Conservation (phyloP, 805 yeast genomes). For the Myxozyma geophila region DNA sequence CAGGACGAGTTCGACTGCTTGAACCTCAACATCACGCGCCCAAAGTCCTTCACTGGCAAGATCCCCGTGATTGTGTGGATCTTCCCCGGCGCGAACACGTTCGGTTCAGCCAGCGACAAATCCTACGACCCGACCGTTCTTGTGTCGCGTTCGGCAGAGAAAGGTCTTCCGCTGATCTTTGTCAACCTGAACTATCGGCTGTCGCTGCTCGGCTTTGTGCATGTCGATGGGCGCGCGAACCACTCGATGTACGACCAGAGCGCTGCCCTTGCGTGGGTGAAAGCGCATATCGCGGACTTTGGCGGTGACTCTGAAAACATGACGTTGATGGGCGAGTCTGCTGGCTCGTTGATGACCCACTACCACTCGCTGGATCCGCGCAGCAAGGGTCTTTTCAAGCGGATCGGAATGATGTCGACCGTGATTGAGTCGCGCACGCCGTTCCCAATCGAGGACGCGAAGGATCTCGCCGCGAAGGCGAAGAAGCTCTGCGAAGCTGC, state of each 20-base stretch:
- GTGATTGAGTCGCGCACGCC: slow-evolving; percentile 39
- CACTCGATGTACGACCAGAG: slow-evolving; percentile 56
- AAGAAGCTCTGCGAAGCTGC: slow-evolving; percentile 25
- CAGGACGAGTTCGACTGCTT: slow-evolving; percentile 44
- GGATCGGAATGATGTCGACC: slow-evolving; percentile 42
- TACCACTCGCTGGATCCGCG: slow-evolving; percentile 43
- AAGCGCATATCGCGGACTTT: slow-evolving; percentile 49
- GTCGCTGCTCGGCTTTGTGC: slow-evolving; percentile 50
- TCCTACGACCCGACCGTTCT: slow-evolving; percentile 40
- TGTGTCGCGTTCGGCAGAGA: slow-evolving; percentile 37
- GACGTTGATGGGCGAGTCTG: slow-evolving; percentile 54
- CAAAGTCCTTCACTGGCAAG: slow-evolving; percentile 20
- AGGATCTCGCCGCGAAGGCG: slow-evolving; percentile 30
- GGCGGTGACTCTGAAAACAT: slow-evolving; percentile 54
- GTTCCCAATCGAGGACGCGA: slow-evolving; percentile 36
- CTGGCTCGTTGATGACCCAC: slow-evolving; percentile 53
- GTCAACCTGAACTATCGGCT: slow-evolving; percentile 50
- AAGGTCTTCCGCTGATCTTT: slow-evolving; percentile 43
- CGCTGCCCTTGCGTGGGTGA: slow-evolving; percentile 54
- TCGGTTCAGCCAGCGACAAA: slow-evolving; percentile 32
- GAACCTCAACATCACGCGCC: slow-evolving; percentile 43
- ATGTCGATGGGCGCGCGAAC: slow-evolving; percentile 46
- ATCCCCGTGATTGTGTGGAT: slow-evolving; percentile 36
- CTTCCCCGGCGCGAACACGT: slow-evolving; percentile 32
- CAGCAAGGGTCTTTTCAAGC: slow-evolving; percentile 35